Percentiles rank a stretch among this genome's conserved stretches.
These are phyloP conservation scores for Metarhizium robertsii DNA, from an alignment of 2,329 filamentous ascomycete genomes.

Conservation along the genomic window DNA sequence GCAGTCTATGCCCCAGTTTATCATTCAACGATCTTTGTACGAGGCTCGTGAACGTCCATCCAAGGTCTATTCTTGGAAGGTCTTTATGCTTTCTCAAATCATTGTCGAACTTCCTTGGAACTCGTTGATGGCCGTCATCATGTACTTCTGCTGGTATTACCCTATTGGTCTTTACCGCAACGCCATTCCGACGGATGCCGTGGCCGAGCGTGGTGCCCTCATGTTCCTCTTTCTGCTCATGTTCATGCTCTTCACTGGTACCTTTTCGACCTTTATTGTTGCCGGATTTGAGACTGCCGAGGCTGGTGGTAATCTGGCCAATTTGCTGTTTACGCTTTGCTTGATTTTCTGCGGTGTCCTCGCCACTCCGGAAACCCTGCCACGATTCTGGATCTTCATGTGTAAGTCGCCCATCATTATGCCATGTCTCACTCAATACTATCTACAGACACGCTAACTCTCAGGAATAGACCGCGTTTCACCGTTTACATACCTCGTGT, in stretches of 20 bases:
- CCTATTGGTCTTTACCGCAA: constrained; percentile 70
- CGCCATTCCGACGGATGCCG: constrained; percentile 49
- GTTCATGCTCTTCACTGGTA: constrained; percentile 74
- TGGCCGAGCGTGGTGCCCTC: constrained; percentile 61
- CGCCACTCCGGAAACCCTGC: constrained; percentile 50
- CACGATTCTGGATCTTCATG: constrained; percentile 77
- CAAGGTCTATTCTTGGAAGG: constrained; percentile 77
- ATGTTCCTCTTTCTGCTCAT: constrained; percentile 69
- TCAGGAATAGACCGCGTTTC: constrained; percentile 54
- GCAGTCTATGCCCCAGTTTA: constrained; percentile 80
- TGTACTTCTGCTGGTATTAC: constrained; percentile 80
- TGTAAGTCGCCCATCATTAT: constrained; percentile 3
- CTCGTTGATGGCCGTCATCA: constrained; percentile 62
- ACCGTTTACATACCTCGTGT: constrained; percentile 74
- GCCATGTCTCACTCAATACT: neutral
- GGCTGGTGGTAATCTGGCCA: constrained; percentile 66
- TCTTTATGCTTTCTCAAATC: constrained; percentile 77
- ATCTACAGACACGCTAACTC: neutral
- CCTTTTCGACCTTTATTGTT: constrained; percentile 72
- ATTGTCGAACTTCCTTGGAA: constrained; percentile 83
- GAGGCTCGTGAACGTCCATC: constrained; percentile 78
- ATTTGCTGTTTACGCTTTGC: constrained; percentile 62
- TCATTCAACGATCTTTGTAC: constrained; percentile 71
- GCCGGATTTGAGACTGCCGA: constrained; percentile 67
- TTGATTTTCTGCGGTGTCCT: constrained; percentile 73